Conservation (phyloP, 2,329 filamentous ascomycete species). For the Falciphora oryzae region DNA sequence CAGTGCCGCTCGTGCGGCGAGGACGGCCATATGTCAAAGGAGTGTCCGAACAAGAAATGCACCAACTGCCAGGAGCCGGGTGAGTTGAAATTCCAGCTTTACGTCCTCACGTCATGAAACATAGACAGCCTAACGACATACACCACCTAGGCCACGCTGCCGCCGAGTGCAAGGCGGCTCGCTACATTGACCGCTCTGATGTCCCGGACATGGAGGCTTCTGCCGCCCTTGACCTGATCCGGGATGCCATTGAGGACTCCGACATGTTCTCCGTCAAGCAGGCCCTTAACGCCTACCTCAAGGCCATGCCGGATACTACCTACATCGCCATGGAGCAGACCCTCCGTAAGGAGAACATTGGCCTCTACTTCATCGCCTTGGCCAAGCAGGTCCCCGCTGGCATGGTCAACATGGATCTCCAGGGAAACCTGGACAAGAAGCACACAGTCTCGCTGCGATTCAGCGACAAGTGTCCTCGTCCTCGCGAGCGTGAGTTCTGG, state of each 20-base stretch:
- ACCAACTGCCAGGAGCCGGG: constrained; percentile 59
- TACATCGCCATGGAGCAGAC: constrained; percentile 56
- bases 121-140: not conserved
- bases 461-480: constrained; percentile 48
- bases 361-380: constrained; percentile 56
- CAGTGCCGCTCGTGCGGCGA: constrained; percentile 38
- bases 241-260: constrained; percentile 41
- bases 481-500: constrained; percentile 55
- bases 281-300: constrained; percentile 54
- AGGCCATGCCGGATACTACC: constrained; percentile 50
- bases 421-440: constrained; percentile 61
- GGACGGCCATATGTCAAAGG: constrained; percentile 48
- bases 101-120: not conserved
- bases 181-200: constrained; percentile 49
- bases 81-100: constrained; percentile 23
- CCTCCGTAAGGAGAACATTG: constrained; percentile 49
- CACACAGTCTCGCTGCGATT: constrained; percentile 60
- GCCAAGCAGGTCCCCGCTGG: constrained; percentile 42
- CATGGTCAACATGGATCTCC: constrained; percentile 65
- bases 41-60: constrained; percentile 53
- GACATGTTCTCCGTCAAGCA: constrained; percentile 61
- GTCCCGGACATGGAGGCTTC: constrained; percentile 46
- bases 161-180: constrained; percentile 51
- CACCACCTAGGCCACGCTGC: constrained; percentile 44
- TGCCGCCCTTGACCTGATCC: constrained; percentile 52